Evolutionary conservation across 1,284 basidiomycete genomes (phyloP).

Genomic region (Erythrobasidium hasegawianum): DNA sequence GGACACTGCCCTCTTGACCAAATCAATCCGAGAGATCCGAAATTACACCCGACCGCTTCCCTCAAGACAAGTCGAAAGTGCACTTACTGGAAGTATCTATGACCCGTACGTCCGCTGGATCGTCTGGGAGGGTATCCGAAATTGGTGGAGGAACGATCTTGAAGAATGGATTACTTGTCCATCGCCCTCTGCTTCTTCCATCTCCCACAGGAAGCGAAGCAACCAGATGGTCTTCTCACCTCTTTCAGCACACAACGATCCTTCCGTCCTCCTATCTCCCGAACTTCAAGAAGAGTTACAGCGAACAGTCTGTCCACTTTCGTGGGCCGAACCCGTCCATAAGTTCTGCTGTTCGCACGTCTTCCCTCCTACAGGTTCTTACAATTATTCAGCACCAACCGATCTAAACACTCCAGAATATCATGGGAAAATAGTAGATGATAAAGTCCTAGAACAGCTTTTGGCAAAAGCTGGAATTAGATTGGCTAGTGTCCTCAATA

Average conservation of each 20-base stretch:
- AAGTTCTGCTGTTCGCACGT: conserved; percentile 39
- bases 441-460: conserved; percentile 48
- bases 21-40: conserved; percentile 46
- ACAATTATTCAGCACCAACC: conserved; percentile 40
- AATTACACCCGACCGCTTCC: conserved; percentile 49
- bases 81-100: conserved; percentile 44
- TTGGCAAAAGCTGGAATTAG: conserved; percentile 48
- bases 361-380: conserved; percentile 45
- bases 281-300: conserved; percentile 4
- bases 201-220: background rate
- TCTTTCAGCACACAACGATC: background rate
- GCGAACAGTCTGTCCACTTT: conserved; percentile 43
- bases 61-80: conserved; percentile 47
- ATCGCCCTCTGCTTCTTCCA: background rate
- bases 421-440: conserved; percentile 35
- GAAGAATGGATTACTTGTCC: conserved; percentile 45
- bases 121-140: conserved; percentile 48
- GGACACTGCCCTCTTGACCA: conserved; percentile 48
- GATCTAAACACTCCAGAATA: conserved; percentile 45
- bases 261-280: background rate
- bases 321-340: conserved; percentile 45
- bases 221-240: background rate
- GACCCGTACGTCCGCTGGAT: conserved; percentile 50
- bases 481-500: conserved; percentile 49
- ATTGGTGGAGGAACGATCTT: conserved; percentile 44